Evolutionary conservation across 2,329 filamentous ascomycete genomes (phyloP).

Genomic region (Colletotrichum salicis): DNA sequence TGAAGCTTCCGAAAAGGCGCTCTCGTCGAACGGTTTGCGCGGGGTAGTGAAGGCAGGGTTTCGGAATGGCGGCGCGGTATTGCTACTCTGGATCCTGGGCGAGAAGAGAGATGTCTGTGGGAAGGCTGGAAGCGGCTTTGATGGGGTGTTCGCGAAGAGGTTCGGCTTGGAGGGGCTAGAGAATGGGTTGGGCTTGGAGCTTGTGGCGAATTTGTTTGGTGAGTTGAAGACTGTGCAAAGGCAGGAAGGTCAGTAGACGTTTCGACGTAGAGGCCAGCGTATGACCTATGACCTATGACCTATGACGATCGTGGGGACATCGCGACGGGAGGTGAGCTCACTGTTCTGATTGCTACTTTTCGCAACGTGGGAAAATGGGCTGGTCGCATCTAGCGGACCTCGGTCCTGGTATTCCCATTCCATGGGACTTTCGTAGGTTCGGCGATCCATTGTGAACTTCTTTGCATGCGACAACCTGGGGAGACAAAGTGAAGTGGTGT

Average conservation of each 20-base stretch:
- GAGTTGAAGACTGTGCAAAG: constrained; percentile 49
- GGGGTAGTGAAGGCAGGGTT: constrained; percentile 74
- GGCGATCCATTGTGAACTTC: constrained; percentile 57
- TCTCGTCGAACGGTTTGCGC: constrained; percentile 65
- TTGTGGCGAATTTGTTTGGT: constrained; percentile 46
- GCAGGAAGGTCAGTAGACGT: not conserved
- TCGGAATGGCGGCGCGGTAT: constrained; percentile 64
- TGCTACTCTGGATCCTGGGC: constrained; percentile 52
- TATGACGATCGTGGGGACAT: not conserved
- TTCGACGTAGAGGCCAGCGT: not conserved
- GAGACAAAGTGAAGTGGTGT: constrained; percentile 2
- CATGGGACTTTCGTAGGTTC: constrained; percentile 71
- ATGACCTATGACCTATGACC: too few relatives aligned
- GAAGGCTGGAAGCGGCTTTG: constrained; percentile 51
- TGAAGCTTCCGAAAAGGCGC: constrained; percentile 64
- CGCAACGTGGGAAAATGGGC: constrained; percentile 68
- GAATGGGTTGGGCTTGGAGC: constrained; percentile 48
- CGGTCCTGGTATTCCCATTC: constrained; percentile 72
- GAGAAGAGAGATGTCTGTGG: constrained; percentile 60
- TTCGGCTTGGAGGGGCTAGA: constrained; percentile 39
- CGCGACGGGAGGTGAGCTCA: constrained; percentile 42
- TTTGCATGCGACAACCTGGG: constrained; percentile 5
- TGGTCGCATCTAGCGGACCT: constrained; percentile 68
- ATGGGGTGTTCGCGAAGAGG: constrained; percentile 48
- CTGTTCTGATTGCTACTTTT: constrained; percentile 52